A percentile compares a stretch with the other conserved stretches of the same genome.
phyloP scores from a whole-genome alignment of 2,329 filamentous ascomycete species.

The Xylaria multiplex region DNA sequence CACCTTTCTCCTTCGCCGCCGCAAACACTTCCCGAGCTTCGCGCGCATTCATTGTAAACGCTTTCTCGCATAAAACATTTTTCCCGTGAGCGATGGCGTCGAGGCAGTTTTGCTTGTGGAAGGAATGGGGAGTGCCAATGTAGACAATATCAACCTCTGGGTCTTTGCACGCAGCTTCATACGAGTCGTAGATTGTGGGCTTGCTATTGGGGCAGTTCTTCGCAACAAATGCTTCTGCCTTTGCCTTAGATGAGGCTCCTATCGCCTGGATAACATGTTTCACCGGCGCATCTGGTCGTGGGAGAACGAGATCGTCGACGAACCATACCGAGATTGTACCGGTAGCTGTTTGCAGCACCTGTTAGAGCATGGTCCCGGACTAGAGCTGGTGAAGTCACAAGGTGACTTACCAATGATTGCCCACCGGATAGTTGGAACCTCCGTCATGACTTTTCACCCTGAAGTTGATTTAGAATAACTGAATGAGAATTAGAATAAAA shows the following conservation, averaged over 20 bases:
- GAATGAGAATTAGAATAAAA: no score
- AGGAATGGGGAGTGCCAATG: conserved; percentile 57
- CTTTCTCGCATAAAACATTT: conserved; percentile 58
- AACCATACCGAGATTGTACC: conserved; percentile 60
- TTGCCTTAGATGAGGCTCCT: conserved; percentile 53
- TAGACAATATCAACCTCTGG: conserved; percentile 57
- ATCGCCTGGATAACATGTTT: conserved; percentile 56
- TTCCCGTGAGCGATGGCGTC: conserved; percentile 56
- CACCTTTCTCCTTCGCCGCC: conserved; percentile 52
- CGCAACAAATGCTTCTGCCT: conserved; percentile 53
- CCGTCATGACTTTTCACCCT: not conserved
- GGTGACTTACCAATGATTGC: conserved; percentile 45
- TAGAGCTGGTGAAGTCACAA: not conserved
- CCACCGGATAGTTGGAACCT: conserved; percentile 47
- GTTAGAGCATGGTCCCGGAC: not conserved
- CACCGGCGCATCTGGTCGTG: conserved; percentile 50
- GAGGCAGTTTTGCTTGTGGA: conserved; percentile 56
- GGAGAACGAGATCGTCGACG: conserved; percentile 54
- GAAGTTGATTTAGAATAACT: no score
- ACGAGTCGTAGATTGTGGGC: conserved; percentile 53
- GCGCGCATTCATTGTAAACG: conserved; percentile 54
- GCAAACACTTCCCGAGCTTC: conserved; percentile 55
- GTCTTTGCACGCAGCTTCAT: conserved; percentile 54
- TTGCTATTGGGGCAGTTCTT: conserved; percentile 43
- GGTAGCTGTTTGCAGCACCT: conserved; percentile 45